Base-by-base conservation (phyloP, 108 stramenopile genomes). In the Ochromonas danica region DNA sequence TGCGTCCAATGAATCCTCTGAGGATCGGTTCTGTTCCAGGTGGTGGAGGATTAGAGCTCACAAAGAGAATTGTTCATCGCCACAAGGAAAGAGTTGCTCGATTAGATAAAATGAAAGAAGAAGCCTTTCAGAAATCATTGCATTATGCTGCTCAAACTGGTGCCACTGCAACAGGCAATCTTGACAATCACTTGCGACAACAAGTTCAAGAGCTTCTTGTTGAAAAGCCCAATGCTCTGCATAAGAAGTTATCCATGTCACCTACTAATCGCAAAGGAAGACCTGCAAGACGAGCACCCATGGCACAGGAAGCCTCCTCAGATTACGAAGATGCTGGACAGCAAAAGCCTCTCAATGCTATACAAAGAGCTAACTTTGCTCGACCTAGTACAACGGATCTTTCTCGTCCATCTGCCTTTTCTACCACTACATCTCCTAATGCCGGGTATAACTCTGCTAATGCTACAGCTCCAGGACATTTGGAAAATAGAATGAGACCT, bases 61-160 rank as follows among this genome's bases (percentile, higher is more conserved):
- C 72, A 10, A n/a, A 42, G 72, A 17, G 31, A 36, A 75, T 75
- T 36, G 31, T 75, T 38, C 14, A 27, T 6, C 6, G 38, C 3
- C 72, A 75, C 40, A 45, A 57, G 31, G 72, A 75, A 27, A 6
- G 72, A 28, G 51, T 75, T 6, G 27, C n/a, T 38, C 6, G 38
- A 41, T 33, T 57, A 22, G 72, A 75, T 6, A 75, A 60, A 25
- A 60, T 75, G 72, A 75, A 75, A 60, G 51, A 75, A 45, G 72
- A 75, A 41, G 40, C 72, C 6, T 57, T 75, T 33, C n/a, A 33
- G 72, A 60, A 45, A 33, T 30, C 51, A 22, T 41, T 75, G 43
- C 40, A 75, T 31, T 27, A 75, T 75, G 45, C 43, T 27, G 72
- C 45, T 6, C 51, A 45, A 10, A 33, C 40, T 28, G 40, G 51